These are phyloP conservation scores for Pyrenophora graminea DNA, from an alignment of 2,329 filamentous ascomycete genomes.

Conservation along the genomic window DNA sequence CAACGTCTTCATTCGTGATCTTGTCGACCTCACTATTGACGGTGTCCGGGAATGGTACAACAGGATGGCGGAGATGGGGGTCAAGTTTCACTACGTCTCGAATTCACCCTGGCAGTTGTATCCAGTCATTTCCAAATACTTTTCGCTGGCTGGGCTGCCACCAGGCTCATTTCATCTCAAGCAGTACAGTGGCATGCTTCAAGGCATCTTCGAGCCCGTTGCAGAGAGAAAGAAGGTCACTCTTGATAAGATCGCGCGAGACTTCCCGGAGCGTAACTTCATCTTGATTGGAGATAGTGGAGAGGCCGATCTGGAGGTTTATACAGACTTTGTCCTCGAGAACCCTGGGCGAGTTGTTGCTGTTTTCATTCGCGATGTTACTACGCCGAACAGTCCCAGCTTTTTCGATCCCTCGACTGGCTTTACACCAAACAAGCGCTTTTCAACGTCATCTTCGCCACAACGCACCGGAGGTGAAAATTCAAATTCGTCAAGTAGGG, in stretches of 20 bases:
- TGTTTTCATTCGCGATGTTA: constrained; percentile 95
- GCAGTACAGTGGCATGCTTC: constrained; percentile 94
- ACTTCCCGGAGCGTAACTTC: constrained; percentile 89
- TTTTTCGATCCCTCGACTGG: constrained; percentile 75
- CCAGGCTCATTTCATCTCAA: constrained; percentile 92
- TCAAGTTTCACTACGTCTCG: constrained; percentile 95
- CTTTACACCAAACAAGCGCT: constrained; percentile 38
- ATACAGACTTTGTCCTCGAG: constrained; percentile 86
- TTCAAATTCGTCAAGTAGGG: constrained; percentile 14
- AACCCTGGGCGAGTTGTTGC: constrained; percentile 82
- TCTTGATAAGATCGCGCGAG: constrained; percentile 79
- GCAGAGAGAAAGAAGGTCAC: constrained; percentile 92
- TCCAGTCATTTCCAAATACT: constrained; percentile 84
- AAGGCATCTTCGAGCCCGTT: constrained; percentile 97
- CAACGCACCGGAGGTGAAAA: constrained; percentile 16
- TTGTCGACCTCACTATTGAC: constrained; percentile 78
- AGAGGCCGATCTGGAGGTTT: constrained; percentile 95
- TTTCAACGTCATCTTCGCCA: constrained; percentile 31
- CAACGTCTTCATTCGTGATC: constrained; percentile 89
- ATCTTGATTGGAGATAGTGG: constrained; percentile 93
- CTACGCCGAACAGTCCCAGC: constrained; percentile 70
- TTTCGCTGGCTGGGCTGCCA: constrained; percentile 78
- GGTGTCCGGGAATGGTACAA: constrained; percentile 92
- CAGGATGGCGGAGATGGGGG: constrained; percentile 74
- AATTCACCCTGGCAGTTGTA: constrained; percentile 99